Evolutionary conservation across 2,329 filamentous ascomycete genomes (phyloP), one percentile per base, ranked within the genome.

Genomic region (Rugonectria rugulosa): DNA sequence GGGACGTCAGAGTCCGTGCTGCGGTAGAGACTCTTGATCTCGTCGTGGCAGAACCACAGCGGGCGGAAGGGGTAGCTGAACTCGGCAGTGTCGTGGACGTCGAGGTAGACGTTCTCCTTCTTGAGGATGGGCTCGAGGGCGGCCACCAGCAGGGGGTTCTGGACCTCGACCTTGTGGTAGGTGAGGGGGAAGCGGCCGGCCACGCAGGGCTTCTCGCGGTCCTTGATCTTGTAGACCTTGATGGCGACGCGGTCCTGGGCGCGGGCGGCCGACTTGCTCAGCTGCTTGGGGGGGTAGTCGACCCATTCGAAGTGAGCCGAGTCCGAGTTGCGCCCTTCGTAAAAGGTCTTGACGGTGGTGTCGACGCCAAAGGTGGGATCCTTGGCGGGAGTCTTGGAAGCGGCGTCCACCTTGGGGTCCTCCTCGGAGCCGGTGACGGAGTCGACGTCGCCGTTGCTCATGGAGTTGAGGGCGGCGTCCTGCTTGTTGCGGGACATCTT

Each of bases 161-260:
- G 78, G 7, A 81, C 58, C 47, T 75, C 70, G 34, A 81, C 68
- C 59, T 62, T 65, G 64, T 78, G 71, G 53, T 74, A 73, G 43
- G 75, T 76, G 49, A 80, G 66, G 10, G 71, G 67, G 27, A 68
- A 73, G n/a, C 66, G 65, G 20, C 76, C 76, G 0, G 60, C 69
- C 31, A 80, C 69, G 50, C 73, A 68, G 4, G 73, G 70, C 68
- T 79, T 79, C 9, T 64, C 63, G 21, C 55, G 55, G 61, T 81
- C 77, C 61, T 77, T 79, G 69, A 76, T 61, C 70, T 79, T 80
- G 75, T 72, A 80, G 17, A 79, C 67, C 56, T 73, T 77, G 69
- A 81, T 76, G 53, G 78, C 76, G 12, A 75, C 72, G 4, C 73
- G 70, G 42, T 75, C 73, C 37, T 79, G 70, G 6, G 66, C 71